Base-by-base conservation (phyloP, 2,329 filamentous ascomycete genomes). In the Trichoderma sp. region DNA sequence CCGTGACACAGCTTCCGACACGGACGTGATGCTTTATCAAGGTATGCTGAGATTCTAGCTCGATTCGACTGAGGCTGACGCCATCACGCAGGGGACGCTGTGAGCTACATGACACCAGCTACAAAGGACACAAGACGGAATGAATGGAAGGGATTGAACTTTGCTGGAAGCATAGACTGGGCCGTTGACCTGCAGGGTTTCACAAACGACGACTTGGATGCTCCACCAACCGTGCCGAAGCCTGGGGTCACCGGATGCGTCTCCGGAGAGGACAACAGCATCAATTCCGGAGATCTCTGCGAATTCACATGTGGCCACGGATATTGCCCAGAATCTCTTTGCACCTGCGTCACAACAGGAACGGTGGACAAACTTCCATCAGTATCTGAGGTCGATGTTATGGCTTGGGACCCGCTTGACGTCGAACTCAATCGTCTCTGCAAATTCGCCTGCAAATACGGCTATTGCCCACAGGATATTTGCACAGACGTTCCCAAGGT, bases 1-100 rank as follows among this genome's bases (percentile, higher is more conserved):
- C 15, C 25, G 42, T 53, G 65, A 32, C 5, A 35, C 12, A 2
- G 3, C n/a, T 29, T 68, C 74, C 10, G 71, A 70, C 10, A 70
- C 70, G 32, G 19, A 70, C 4, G 67, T 64, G 45, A 37, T 50
- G 8, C 48, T 61, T 22, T 63, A 65, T 25, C 54, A 65, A 22
- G 48, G 48, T 22, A 34, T 12, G 4, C 5, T 45, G 39, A 45
- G 9, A 10, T 1, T 5, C n/a, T 34, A 9, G 32, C 5, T 34
- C 8, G 8, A 34, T 10, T 34, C 32, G 32, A 34, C 32, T 34
- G 9, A 34, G 9, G 9, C 39, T 45, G 17, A 45, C 19, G 9
- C 4, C n/a, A 4, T 42, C n/a, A n/a, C 8, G 32, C 32, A 45
- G 39, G 48, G 1, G 54, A 61, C 32, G 63, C 50, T 27, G 65